Conservation (phyloP, 2,329 filamentous ascomycete species). For the Aspergillus quadricinctus region DNA sequence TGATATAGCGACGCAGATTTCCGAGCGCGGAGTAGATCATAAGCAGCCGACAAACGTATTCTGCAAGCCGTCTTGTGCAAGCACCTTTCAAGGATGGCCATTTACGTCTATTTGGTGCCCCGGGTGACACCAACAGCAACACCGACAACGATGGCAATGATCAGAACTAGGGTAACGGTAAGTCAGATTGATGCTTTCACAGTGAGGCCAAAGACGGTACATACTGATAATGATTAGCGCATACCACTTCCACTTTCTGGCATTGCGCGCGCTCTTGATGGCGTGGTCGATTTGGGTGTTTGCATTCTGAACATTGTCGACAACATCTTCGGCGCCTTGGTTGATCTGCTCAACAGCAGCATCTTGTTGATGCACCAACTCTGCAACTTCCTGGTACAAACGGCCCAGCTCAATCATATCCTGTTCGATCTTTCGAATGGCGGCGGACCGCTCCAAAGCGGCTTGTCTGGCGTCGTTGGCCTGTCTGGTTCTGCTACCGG, state of each 20-base stretch:
- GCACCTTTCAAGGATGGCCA: not conserved
- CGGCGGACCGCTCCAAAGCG: conserved; percentile 74
- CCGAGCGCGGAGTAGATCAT: conserved; percentile 9
- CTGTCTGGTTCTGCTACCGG: conserved; percentile 60
- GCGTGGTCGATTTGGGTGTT: conserved; percentile 80
- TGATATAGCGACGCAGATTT: not conserved
- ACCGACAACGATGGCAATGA: conserved; percentile 51
- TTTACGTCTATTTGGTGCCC: conserved; percentile 15
- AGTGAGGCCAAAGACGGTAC: conserved; percentile 28
- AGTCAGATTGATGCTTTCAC: not conserved
- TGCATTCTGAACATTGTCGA: conserved; percentile 77
- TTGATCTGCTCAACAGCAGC: conserved; percentile 75
- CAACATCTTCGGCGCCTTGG: conserved; percentile 78
- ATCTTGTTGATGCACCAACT: conserved; percentile 81
- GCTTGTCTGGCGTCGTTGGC: conserved; percentile 73
- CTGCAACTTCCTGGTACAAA: conserved; percentile 86
- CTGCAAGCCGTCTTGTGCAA: not conserved
- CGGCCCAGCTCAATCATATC: conserved; percentile 84
- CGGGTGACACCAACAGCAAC: conserved; percentile 47
- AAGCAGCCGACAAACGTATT: conserved; percentile 17
- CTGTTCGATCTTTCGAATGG: conserved; percentile 85
- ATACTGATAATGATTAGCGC: conserved; percentile 70
- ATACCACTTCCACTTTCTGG: conserved; percentile 94
- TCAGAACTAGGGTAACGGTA: conserved; percentile 42
- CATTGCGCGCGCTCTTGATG: conserved; percentile 72